Base-by-base conservation (phyloP, 2,329 filamentous ascomycete genomes). In the Trichoderma breve region DNA sequence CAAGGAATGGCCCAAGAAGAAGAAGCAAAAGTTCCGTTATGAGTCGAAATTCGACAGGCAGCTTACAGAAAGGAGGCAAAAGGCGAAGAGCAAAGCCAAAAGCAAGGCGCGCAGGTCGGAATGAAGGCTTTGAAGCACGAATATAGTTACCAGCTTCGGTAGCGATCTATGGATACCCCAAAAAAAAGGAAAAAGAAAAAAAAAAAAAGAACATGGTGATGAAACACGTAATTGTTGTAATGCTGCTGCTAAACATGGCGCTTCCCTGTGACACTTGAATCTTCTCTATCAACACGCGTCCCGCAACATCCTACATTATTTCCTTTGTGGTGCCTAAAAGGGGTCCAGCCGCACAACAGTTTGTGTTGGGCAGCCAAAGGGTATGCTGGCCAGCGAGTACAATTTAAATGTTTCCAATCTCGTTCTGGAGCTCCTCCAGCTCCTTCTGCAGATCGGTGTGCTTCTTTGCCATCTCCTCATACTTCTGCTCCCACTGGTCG, bases 381-480 rank as follows among this genome's bases (percentile, higher is more conserved):
- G 55, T 60, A 30, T 69, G 30, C 39, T 55, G 65, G 66, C 51
- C 61, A 71, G 64, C 75, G 73, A 72, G 75, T 78, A 74, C 70
- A 74, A 78, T 90, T 90, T 90, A 98, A 84, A 98, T 95, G 86
- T 94, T 96, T 88, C 92, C 92, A 84, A 98, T 95, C 85, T 97
- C 95, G 78, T 86, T 85, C 85, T 96, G 93, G 84, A 98, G 93
- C 76, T 95, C 92, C 80, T 97, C 91, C 81, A 98, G 87, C 83
- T 98, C 94, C 88, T 95, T 95, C 88, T 97, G 91, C 78, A 94
- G 88, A 72, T 88, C 83, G 76, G 86, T 85, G 87, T 97, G 92
- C 86, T 98, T 97, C 90, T 95, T 92, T 78, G 91, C 84, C 92
- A 97, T 97, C 83, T 98, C 95, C 86, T 98, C 96, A 86, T 97